Evolutionary conservation across 352 stramenopile genomes (phyloP), one percentile per base, ranked within the genome.

Genomic region (Phytophthora citrophthora): DNA sequence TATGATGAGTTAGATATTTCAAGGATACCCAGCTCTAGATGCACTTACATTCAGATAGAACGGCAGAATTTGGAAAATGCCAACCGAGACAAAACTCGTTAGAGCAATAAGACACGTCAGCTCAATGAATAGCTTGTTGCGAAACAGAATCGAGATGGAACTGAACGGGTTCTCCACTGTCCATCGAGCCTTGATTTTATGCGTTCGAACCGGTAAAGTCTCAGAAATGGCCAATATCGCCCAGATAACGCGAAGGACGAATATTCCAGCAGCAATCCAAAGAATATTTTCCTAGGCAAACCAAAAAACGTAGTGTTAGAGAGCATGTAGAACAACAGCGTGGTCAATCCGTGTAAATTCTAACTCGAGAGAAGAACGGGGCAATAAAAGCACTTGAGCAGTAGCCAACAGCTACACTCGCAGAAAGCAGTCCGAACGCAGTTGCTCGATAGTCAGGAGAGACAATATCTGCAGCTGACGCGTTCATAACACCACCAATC

Each of bases 1-100:
- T 20, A 34, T 3, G 27, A 23, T 1, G 5, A 40, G 4, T 23
- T 15, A 15, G 36, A 13, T 34, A 26, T 23, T n/a, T 9, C 16
- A 13, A 32, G 27, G 6, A 32, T 32, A 2, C 26, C 7, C 23
- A 31, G 1, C 5, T 4, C 8, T 34, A 13, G 4, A 4, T 34
- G 8, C 29, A 58, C 70, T 64, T 61, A 88, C 81, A 54, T 93
- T 94, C 34, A 94, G 71, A 60, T 86, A 94, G 54, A 90, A 94
- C 32, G 81, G 72, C 13, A 41, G 47, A 38, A 50, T 32, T 24
- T 56, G 81, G 34, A 68, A 83, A 23, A 81, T 67, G 6, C 81
- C 81, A 16, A 72, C 81, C 16, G 55, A 53, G 8, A 86, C 76
- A 46, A 91, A 66, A 18, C 40, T 60, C 2, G 78, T 90, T 13